Base-by-base conservation (phyloP, 108 stramenopile species). In the Cyclostephanos tholiformis region DNA sequence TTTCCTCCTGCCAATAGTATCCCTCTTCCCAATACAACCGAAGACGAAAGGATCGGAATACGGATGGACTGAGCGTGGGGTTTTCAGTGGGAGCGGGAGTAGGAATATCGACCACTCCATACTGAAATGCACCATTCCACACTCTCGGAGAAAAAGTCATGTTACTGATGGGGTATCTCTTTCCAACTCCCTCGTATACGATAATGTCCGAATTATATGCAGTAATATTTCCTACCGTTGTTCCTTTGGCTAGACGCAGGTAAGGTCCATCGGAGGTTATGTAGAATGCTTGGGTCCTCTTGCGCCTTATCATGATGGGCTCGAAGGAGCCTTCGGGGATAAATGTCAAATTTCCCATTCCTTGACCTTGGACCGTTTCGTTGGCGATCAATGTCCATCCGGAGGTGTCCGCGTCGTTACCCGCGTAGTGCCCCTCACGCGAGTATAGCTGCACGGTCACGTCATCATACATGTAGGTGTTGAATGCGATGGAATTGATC, bases 1-100 rank as follows among this genome's bases (percentile, higher is more conserved):
- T 63, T 50, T 76, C 76, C 23, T 88, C 84, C 82, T 88, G 87
- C 87, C 87, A 88, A 39, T 55, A 75, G 67, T 88, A 88, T 2
- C 73, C 71, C 11, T 71, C 43, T 30, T 85, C 23, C 87, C 87
- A 88, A 26, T 85, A 85, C 25, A 88, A 12, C 35, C 80, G 83
- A 16, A 88, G 41, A 8, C 36, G 23, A 61, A 87, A 84, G 22
- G 44, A 14, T 46, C 16, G 13, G 44, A 46, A 16, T 46, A 46
- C 16, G 44, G 44, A 14, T 46, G 44, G 44, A 46, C 44, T 41
- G 3, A 41, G 12, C 41, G 41, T 41, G 41, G 41, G 41, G 12
- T 12, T 41, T 41, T 41, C 41, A 7, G 41, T 46, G 16, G 69
- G 69, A 48, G 69, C n/a, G 25, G 32, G 51, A 7, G 69, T 61